These are phyloP conservation scores for Moesziomyces parantarcticus DNA, from an alignment of 1,284 basidiomycete genomes.

Conservation along the genomic window DNA sequence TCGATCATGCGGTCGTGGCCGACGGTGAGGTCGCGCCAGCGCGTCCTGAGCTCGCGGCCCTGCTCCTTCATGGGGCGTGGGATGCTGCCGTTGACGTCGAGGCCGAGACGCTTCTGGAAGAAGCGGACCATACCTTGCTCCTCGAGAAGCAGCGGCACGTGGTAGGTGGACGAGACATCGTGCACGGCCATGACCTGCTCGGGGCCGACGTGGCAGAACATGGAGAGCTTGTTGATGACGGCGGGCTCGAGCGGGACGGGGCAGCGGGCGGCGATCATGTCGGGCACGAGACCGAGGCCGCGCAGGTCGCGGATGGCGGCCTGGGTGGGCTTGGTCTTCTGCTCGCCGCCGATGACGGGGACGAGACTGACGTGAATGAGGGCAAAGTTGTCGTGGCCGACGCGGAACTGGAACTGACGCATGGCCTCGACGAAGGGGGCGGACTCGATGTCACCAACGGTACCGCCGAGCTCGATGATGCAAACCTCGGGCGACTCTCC, in stretches of 20 bases:
- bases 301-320: conserved; percentile 94
- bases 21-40: conserved; percentile 87
- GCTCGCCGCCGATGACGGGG: conserved; percentile 96
- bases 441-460: conserved; percentile 94
- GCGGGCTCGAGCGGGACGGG: conserved; percentile 77
- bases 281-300: conserved; percentile 90
- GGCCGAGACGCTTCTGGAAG: conserved; percentile 82
- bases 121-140: conserved; percentile 91
- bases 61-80: conserved; percentile 73
- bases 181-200: conserved; percentile 97
- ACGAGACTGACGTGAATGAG: conserved; percentile 98
- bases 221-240: conserved; percentile 95
- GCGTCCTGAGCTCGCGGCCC: conserved; percentile 76
- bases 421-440: conserved; percentile 98
- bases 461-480: conserved; percentile 95
- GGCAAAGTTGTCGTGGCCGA: conserved; percentile 96
- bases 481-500: conserved; percentile 94
- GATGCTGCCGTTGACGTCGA: conserved; percentile 75
- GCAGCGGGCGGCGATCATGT: conserved; percentile 92
- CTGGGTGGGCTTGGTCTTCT: conserved; percentile 99
- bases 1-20: conserved; percentile 93
- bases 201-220: conserved; percentile 97
- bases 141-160: conserved; percentile 91
- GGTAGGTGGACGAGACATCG: conserved; percentile 96
- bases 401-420: conserved; percentile 98